These are phyloP conservation scores for Oenanthe javanica DNA, from an alignment of 140 eudicot species.

Conservation along the genomic window DNA sequence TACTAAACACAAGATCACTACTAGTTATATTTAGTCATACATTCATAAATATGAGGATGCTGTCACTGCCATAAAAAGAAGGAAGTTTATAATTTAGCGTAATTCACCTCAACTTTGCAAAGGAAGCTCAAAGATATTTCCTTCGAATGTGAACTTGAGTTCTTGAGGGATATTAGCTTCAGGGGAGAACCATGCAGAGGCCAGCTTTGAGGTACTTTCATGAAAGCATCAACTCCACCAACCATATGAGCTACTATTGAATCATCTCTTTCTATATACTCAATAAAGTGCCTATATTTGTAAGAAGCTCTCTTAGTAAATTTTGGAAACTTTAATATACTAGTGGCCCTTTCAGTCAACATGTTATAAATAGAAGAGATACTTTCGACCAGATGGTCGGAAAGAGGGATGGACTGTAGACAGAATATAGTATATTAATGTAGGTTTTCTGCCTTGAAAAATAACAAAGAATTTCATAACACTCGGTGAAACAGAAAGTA, in stretches of 20 bases:
- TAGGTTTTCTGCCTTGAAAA: not conserved
- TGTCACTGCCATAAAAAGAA: not conserved
- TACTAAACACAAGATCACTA: not conserved
- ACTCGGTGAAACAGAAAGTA: not conserved
- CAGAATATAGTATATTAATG: not conserved
- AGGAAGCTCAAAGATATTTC: slow-evolving; percentile 69
- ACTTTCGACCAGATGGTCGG: not conserved
- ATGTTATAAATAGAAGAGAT: not conserved
- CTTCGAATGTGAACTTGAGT: slow-evolving; percentile 52
- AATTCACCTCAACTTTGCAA: slow-evolving; percentile 75
- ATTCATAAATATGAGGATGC: not conserved
- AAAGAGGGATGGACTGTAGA: not conserved
- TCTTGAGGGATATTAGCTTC: slow-evolving; percentile 55
- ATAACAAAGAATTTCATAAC: not conserved
- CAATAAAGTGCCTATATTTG: slow-evolving; percentile 52
- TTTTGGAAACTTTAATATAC: not conserved
- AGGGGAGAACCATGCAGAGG: slow-evolving; percentile 42
- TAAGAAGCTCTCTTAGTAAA: slow-evolving; percentile 1
- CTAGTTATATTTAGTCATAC: not conserved
- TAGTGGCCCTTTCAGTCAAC: not conserved
- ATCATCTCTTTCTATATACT: slow-evolving; percentile 79
- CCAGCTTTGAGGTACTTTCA: slow-evolving; percentile 81
- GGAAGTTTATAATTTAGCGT: not conserved
- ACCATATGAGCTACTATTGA: slow-evolving; percentile 64
- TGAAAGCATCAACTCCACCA: slow-evolving; percentile 78